Evolutionary conservation across 2,329 filamentous ascomycete species (phyloP).

Genomic region (Epichloe typhina): DNA sequence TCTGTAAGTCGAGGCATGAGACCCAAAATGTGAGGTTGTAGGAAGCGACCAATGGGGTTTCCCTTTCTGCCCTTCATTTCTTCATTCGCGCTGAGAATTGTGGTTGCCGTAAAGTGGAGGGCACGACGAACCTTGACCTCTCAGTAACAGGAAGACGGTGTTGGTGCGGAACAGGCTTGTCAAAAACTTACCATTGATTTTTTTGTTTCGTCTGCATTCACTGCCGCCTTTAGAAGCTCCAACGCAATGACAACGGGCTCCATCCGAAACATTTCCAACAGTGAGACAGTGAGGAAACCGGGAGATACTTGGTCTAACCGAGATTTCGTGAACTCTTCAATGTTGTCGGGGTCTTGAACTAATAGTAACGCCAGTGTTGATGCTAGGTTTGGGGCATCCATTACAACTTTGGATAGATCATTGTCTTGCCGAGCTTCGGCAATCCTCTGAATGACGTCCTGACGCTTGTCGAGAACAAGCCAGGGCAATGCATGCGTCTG

Average conservation of each 20-base stretch:
- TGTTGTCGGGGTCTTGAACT: slow-evolving; percentile 40
- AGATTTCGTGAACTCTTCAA: slow-evolving; percentile 54
- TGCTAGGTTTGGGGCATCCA: slow-evolving; percentile 43
- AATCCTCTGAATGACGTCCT: slow-evolving; percentile 68
- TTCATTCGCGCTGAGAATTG: slow-evolving; percentile 26
- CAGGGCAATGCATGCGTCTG: slow-evolving; percentile 77
- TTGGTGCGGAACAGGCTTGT: background rate
- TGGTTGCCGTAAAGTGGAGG: slow-evolving; percentile 31
- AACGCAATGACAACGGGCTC: slow-evolving; percentile 66
- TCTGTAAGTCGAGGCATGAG: slow-evolving; percentile 76
- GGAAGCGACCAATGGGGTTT: slow-evolving; percentile 57
- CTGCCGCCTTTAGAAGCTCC: slow-evolving; percentile 69
- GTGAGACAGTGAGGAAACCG: slow-evolving; percentile 51
- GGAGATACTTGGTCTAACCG: slow-evolving; percentile 55
- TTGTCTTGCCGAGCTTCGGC: slow-evolving; percentile 61
- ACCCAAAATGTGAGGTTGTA: slow-evolving; percentile 73
- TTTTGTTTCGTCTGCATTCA: slow-evolving; percentile 47
- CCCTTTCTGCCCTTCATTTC: slow-evolving; percentile 33
- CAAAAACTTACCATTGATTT: slow-evolving; percentile 41
- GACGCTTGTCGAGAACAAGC: slow-evolving; percentile 65
- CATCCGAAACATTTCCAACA: slow-evolving; percentile 57
- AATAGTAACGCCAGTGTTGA: slow-evolving; percentile 47
- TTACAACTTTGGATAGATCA: slow-evolving; percentile 42
- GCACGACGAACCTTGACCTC: slow-evolving; percentile 32
- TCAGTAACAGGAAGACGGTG: background rate